Evolutionary conservation across 139 green algal genomes (phyloP).

Genomic region (Chlamydomonas sphaeroides): DNA sequence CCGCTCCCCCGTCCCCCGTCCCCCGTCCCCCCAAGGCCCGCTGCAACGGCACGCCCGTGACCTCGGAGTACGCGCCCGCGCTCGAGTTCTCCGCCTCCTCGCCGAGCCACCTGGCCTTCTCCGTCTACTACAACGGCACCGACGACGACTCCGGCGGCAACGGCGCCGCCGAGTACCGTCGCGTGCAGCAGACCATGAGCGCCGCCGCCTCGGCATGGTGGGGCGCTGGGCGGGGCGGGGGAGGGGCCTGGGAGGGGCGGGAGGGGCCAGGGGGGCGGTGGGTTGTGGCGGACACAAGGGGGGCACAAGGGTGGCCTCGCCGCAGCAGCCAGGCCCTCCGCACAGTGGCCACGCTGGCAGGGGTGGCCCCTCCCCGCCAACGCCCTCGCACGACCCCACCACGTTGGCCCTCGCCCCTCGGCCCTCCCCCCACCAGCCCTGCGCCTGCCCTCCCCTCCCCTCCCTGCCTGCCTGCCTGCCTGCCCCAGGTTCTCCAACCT

Average conservation of each 20-base stretch:
- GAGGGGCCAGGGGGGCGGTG: no score
- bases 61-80: neutral
- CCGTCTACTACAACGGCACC: conserved; percentile 50
- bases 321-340: no score
- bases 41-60: conserved; percentile 26
- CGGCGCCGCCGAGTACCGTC: neutral
- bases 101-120: conserved; percentile 33
- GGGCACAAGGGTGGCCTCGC: no score
- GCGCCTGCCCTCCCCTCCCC: no score
- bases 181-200: neutral
- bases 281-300: no score
- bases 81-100: neutral
- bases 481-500: neutral
- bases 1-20: neutral
- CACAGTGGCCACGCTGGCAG: no score
- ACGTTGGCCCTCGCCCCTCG: no score
- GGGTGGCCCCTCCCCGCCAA: no score
- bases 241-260: neutral
- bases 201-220: neutral
- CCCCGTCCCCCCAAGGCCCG: neutral
- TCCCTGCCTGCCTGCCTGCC: no score
- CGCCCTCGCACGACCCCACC: no score
- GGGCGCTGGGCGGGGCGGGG: neutral
- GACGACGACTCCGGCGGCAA: neutral
- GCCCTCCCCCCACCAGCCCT: no score